These are phyloP conservation scores for Saccharomycopsis crataegensis DNA, from an alignment of 1,139 yeast species.

Conservation along the genomic window DNA sequence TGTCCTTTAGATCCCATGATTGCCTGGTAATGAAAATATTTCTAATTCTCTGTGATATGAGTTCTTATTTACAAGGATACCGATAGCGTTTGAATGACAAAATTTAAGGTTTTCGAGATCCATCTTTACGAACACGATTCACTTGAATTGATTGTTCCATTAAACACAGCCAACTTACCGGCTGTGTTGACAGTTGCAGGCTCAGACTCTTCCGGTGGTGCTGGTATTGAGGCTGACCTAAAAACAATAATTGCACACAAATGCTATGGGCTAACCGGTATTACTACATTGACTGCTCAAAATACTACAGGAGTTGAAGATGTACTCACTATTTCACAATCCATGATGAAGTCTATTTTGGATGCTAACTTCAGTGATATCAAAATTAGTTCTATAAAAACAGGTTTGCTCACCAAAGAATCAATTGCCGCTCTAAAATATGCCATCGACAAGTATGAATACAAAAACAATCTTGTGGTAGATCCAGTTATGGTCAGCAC, in stretches of 20 bases:
- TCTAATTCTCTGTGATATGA: not conserved
- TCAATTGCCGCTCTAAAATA: conserved; percentile 45
- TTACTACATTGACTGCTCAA: conserved; percentile 80
- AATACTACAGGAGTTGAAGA: conserved; percentile 56
- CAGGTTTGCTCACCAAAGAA: conserved; percentile 67
- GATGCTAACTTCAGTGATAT: conserved; percentile 57
- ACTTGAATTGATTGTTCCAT: not conserved
- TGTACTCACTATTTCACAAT: conserved; percentile 41
- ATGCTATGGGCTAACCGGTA: conserved; percentile 76
- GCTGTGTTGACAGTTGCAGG: conserved; percentile 66
- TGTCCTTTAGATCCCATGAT: not conserved
- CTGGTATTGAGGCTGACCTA: conserved; percentile 90
- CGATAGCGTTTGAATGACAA: not conserved
- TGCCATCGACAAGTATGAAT: conserved; percentile 30
- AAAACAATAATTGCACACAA: conserved; percentile 75
- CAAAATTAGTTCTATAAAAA: conserved; percentile 62
- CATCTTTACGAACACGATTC: not conserved
- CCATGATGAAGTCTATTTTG: conserved; percentile 40
- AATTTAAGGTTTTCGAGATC: not conserved
- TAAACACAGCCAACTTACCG: not conserved
- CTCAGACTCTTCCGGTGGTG: conserved; percentile 89
- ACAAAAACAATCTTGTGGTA: conserved; percentile 40
- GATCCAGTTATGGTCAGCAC: conserved; percentile 87
- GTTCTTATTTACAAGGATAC: not conserved
- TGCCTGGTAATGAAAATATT: not conserved